Evolutionary conservation across 2,329 filamentous ascomycete species (phyloP).

Genomic region (Gremmenia infestans): DNA sequence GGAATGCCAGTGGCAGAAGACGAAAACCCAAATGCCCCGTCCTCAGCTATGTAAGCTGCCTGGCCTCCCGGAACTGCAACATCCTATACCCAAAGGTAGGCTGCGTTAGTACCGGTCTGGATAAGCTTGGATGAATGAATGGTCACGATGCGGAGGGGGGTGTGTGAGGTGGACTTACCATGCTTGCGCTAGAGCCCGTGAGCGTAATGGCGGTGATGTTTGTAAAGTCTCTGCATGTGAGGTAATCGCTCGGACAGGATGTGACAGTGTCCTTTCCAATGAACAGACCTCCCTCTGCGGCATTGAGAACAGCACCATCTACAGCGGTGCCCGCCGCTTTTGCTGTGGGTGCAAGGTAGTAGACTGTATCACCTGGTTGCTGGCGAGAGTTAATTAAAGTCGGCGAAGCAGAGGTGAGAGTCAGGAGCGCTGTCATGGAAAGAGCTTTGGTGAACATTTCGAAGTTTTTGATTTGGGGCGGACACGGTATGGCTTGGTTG

Average conservation of each 20-base stretch:
- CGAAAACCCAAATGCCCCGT: background rate
- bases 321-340: background rate
- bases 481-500: too few species aligned
- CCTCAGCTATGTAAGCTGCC: background rate
- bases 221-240: background rate
- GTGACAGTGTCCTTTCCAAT: background rate
- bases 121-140: background rate
- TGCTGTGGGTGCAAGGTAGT: background rate
- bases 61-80: background rate
- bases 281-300: background rate
- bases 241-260: background rate
- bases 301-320: background rate
- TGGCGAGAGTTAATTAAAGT: background rate
- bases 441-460: background rate
- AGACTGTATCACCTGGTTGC: background rate
- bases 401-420: background rate
- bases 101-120: too few species aligned
- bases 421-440: background rate
- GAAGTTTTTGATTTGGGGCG: background rate
- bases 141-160: too few species aligned
- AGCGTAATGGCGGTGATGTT: background rate
- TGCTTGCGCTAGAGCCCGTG: background rate
- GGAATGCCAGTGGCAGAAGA: background rate
- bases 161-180: background rate
- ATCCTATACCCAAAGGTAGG: background rate